These are phyloP conservation scores for Pichia manshurica DNA, from an alignment of 805 yeast species.

Conservation along the genomic window DNA sequence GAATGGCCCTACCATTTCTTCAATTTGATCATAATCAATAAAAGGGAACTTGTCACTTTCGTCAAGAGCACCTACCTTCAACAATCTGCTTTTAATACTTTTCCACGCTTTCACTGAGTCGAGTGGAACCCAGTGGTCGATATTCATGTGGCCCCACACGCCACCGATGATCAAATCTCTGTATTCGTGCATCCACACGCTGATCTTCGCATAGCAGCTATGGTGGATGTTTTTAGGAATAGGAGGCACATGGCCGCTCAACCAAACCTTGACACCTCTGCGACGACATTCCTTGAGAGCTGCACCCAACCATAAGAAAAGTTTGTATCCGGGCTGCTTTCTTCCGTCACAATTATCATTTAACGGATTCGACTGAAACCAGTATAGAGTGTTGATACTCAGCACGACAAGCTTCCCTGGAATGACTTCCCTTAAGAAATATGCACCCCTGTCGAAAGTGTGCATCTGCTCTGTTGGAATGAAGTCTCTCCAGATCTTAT, in stretches of 20 bases:
- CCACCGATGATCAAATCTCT: slow-evolving; percentile 82
- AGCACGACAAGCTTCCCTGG: slow-evolving; percentile 74
- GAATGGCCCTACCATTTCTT: slow-evolving; percentile 13
- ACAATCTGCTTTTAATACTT: slow-evolving; percentile 32
- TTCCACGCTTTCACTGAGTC: slow-evolving; percentile 66
- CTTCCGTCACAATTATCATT: slow-evolving; percentile 71
- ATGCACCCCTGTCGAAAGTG: slow-evolving; percentile 68
- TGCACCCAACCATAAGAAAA: slow-evolving; percentile 72
- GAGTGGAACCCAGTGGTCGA: slow-evolving; percentile 77
- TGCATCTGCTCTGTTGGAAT: slow-evolving; percentile 76
- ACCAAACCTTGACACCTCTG: slow-evolving; percentile 79
- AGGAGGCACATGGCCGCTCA: slow-evolving; percentile 87
- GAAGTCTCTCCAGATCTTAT: slow-evolving; percentile 64
- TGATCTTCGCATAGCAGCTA: slow-evolving; percentile 67
- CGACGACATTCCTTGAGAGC: slow-evolving; percentile 66
- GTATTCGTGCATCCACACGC: slow-evolving; percentile 78
- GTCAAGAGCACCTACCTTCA: slow-evolving; percentile 20
- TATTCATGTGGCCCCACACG: slow-evolving; percentile 83
- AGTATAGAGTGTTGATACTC: slow-evolving; percentile 71
- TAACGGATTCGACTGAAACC: slow-evolving; percentile 71
- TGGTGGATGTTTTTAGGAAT: slow-evolving; percentile 69
- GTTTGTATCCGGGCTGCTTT: slow-evolving; percentile 74
- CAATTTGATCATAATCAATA: slow-evolving; percentile 24
- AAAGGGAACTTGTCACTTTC: slow-evolving; percentile 18
- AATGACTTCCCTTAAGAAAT: slow-evolving; percentile 69